Evolutionary conservation across 106 monocot genomes (phyloP), one percentile per base, ranked within the genome.

Genomic region (Dioscorea zingiberensis): DNA sequence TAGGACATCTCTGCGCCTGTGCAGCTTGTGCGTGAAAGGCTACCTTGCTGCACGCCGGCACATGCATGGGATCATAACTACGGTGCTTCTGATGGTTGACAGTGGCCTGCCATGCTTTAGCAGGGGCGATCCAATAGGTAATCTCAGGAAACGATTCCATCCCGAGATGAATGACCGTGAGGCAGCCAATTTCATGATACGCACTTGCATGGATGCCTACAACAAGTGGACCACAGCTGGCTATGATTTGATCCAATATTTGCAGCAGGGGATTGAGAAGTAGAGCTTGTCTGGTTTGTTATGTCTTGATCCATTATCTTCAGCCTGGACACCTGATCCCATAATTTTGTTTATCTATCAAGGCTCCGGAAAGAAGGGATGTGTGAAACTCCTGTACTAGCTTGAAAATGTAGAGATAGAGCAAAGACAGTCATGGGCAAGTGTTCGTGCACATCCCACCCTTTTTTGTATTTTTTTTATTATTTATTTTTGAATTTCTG

Each of bases 181-280:
- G 62, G 98, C 98, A 32, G 98, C 98, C 17, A 98, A 93, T 66
- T 93, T 89, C 71, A 98, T 93, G 98, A 93, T 86, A 24, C 60
- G 73, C 11, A 93, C 89, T 13, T 98, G 98, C 63, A 81, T 55
- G 38, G 98, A 98, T 65, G 98, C 98, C 26, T 98, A 98, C 77
- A 98, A 98, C 76, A 98, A 98, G 70, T 98, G 98, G 98, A 86
- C 86, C 7, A 98, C 98, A 7, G 92, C 98, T 23, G 98, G 98
- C 51, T 98, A 98, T 65, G 98, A 98, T 63, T 81, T 98, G 68
- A 98, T 98, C 4, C 98, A 98, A 71, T 93, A 98, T 65, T 67
- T 93, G 75, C 98, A 98, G 72, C 98, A 98, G 59, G 98, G 98
- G 11, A 87, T 94, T 25, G 94, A 94, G 46, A 94, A 94, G 73